phyloP scores from a whole-genome alignment of 2,329 filamentous ascomycete species.

The Xylaria sp. region DNA sequence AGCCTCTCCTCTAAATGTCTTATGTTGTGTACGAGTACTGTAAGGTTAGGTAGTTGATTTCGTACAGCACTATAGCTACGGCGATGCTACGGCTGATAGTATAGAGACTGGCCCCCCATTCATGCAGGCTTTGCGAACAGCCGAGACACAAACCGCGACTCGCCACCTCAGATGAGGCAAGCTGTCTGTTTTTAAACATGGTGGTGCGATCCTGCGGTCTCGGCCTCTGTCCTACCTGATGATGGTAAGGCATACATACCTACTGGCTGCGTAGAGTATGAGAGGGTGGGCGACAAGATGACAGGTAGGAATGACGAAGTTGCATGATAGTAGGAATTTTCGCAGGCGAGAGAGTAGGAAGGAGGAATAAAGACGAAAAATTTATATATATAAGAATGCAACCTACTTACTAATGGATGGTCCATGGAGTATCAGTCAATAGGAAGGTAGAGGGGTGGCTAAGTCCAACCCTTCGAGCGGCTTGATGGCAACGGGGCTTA shows the following conservation, averaged over 20 bases:
- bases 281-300: constrained; percentile 3
- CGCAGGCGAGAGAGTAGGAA: not conserved
- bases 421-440: not conserved
- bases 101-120: not conserved
- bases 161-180: constrained; percentile 6
- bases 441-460: not conserved
- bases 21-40: too few species aligned
- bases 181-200: constrained; percentile 1
- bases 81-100: not conserved
- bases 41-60: not conserved
- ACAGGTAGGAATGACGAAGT: not conserved
- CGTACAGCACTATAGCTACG: not conserved
- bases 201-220: constrained; percentile 6
- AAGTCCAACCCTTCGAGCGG: not conserved
- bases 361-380: not conserved
- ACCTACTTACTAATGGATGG: not conserved
- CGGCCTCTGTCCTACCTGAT: not conserved
- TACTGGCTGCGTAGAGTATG: not conserved
- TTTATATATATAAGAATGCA: not conserved
- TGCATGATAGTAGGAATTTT: not conserved
- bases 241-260: constrained; percentile 18
- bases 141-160: constrained; percentile 12
- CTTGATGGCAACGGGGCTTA: constrained; percentile 2
- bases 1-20: not conserved
- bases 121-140: not conserved